phyloP scores from a whole-genome alignment of 2,329 filamentous ascomycete species.

The Sporothrix luriei region DNA sequence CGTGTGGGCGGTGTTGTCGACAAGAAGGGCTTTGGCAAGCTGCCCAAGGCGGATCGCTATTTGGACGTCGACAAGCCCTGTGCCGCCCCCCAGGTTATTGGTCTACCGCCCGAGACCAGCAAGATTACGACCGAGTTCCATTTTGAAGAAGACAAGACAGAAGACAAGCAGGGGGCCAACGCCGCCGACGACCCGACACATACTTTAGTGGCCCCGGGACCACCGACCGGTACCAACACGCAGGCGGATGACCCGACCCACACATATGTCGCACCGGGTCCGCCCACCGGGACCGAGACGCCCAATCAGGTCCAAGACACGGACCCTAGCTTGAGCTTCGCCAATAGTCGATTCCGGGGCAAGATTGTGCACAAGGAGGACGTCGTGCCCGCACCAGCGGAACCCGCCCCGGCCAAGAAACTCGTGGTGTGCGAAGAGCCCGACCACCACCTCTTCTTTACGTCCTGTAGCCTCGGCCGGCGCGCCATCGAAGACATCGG shows the following conservation, averaged over 20 bases:
- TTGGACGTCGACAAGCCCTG: conserved; percentile 51
- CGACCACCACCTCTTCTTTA: conserved; percentile 56
- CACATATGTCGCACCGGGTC: background rate
- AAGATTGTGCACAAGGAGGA: background rate
- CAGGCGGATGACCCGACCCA: background rate
- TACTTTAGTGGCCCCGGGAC: background rate
- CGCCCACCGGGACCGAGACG: background rate
- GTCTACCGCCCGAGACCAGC: background rate
- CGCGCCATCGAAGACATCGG: conserved; percentile 42
- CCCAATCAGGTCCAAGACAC: background rate
- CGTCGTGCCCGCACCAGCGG: background rate
- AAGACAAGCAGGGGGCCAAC: background rate
- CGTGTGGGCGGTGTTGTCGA: conserved; percentile 46
- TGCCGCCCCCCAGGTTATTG: conserved; percentile 36
- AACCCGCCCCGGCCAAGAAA: conserved; percentile 33
- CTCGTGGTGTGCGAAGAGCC: conserved; percentile 47
- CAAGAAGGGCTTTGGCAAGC: conserved; percentile 48
- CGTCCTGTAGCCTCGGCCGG: conserved; percentile 51
- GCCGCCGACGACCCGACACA: background rate
- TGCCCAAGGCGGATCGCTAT: conserved; percentile 45
- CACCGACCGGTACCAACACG: background rate
- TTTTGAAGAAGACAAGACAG: background rate
- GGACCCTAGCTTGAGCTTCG: background rate
- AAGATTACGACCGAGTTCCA: conserved; percentile 4
- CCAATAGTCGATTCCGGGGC: conserved; percentile 4